Evolutionary conservation across 305 asterid genomes (phyloP).

Genomic region (Nicotiana rustica): DNA sequence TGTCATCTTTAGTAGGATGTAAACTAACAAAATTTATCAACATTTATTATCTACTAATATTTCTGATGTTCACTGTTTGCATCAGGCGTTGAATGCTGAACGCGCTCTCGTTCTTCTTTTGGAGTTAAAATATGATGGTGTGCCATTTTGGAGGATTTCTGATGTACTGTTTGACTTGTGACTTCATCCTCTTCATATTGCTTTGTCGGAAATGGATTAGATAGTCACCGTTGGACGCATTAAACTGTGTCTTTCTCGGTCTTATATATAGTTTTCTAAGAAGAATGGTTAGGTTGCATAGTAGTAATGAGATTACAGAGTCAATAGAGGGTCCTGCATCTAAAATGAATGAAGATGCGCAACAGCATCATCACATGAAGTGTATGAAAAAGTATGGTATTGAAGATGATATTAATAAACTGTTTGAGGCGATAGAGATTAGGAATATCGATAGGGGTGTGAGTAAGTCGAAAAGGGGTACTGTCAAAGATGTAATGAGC

Average conservation of each 20-base stretch:
- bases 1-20: background rate
- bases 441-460: constrained; percentile 51
- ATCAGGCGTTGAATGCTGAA: background rate
- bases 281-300: constrained; percentile 50
- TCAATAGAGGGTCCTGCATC: constrained; percentile 47
- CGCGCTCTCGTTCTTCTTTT: background rate
- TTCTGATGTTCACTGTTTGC: background rate
- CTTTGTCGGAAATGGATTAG: constrained; percentile 25
- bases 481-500: constrained; percentile 43
- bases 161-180: constrained; percentile 20
- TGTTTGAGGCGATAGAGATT: constrained; percentile 74
- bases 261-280: constrained; percentile 27
- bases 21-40: constrained; percentile 25
- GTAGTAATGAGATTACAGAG: constrained; percentile 73
- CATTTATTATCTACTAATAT: background rate
- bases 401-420: constrained; percentile 73
- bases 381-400: constrained; percentile 48
- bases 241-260: background rate
- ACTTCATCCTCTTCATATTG: background rate
- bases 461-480: constrained; percentile 54
- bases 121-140: background rate
- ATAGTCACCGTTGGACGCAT: background rate
- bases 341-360: constrained; percentile 41
- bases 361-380: constrained; percentile 40
- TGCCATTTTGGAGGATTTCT: background rate